These are phyloP conservation scores for Ophiosphaerella narmari DNA, from an alignment of 2,329 filamentous ascomycete species.

Conservation along the genomic window DNA sequence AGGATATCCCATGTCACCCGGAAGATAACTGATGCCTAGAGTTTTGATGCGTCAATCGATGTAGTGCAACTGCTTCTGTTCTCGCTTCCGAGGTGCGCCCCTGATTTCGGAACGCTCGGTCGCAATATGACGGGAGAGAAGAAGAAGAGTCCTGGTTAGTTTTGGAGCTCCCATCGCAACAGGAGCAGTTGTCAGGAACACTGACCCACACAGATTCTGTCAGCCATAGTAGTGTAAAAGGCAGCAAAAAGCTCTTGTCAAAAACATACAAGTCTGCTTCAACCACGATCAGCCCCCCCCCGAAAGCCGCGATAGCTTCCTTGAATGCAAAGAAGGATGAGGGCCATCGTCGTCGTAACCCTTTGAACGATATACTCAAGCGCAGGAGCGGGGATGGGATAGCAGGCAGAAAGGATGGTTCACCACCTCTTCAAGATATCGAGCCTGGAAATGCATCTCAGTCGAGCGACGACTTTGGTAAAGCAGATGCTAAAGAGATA, in stretches of 20 bases:
- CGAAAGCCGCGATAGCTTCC: slow-evolving; percentile 35
- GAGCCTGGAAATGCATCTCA: not conserved
- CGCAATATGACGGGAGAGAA: slow-evolving; percentile 35
- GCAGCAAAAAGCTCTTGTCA: slow-evolving; percentile 26
- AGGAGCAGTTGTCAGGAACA: not conserved
- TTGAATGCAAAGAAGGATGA: slow-evolving; percentile 38
- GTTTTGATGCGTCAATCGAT: not conserved
- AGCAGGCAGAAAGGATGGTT: not conserved
- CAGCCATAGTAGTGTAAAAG: slow-evolving; percentile 30
- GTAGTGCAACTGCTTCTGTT: not conserved
- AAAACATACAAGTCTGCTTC: slow-evolving; percentile 29
- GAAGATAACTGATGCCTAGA: not conserved
- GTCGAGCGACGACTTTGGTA: slow-evolving; percentile 3
- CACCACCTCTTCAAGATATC: not conserved
- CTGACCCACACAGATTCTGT: slow-evolving; percentile 27
- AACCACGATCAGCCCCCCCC: slow-evolving; percentile 30
- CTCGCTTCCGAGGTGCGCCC: slow-evolving; percentile 3
- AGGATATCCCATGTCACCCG: slow-evolving; percentile 3
- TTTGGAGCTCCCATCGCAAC: not conserved
- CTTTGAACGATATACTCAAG: slow-evolving; percentile 39
- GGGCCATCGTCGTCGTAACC: slow-evolving; percentile 32
- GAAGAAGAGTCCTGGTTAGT: slow-evolving; percentile 37
- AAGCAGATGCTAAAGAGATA: slow-evolving; percentile 7
- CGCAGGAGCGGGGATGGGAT: slow-evolving; percentile 6
- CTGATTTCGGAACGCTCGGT: slow-evolving; percentile 17